These are phyloP conservation scores for Aspergillus saccharolyticus DNA, from an alignment of 495 filamentous ascomycete genomes.

Conservation along the genomic window DNA sequence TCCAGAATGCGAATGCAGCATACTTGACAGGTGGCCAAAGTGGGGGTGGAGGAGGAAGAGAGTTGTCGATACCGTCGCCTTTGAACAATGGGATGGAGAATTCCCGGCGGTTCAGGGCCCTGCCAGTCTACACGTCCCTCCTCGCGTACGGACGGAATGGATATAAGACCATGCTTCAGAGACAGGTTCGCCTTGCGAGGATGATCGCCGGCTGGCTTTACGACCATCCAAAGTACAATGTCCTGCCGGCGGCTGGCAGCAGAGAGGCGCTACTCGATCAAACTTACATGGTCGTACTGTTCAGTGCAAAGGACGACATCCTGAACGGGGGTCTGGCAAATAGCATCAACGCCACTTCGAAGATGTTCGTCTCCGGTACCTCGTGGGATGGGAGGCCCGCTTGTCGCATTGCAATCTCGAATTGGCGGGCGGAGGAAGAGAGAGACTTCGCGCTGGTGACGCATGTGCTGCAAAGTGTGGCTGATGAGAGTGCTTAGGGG, in stretches of 20 bases:
- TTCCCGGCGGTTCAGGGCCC: conserved; percentile 80
- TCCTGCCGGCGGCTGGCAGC: conserved; percentile 48
- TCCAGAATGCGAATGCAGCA: conserved; percentile 79
- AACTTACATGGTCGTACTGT: conserved; percentile 75
- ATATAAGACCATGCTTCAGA: conserved; percentile 63
- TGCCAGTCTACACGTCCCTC: conserved; percentile 81
- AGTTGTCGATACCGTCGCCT: conserved; percentile 65
- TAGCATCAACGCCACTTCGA: conserved; percentile 67
- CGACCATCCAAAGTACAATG: conserved; percentile 54
- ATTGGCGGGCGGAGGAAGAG: conserved; percentile 58
- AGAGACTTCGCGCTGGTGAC: conserved; percentile 35
- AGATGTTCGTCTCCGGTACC: conserved; percentile 81
- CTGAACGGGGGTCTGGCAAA: conserved; percentile 62
- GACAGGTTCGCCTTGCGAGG: conserved; percentile 67
- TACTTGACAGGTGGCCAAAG: conserved; percentile 56
- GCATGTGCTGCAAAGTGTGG: conserved; percentile 31
- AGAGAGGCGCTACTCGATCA: conserved; percentile 36
- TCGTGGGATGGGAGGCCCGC: conserved; percentile 68
- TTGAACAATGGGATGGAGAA: conserved; percentile 89
- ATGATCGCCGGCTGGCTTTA: conserved; percentile 58
- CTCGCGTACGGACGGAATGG: conserved; percentile 69
- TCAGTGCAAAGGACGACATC: conserved; percentile 63
- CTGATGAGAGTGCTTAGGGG: conserved; percentile 1
- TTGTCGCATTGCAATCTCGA: conserved; percentile 74
- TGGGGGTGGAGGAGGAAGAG: no score